A percentile compares a stretch with the other conserved stretches of the same genome.
phyloP scores from a whole-genome alignment of 257 asterid genomes.

The Solanum dulcamara region DNA sequence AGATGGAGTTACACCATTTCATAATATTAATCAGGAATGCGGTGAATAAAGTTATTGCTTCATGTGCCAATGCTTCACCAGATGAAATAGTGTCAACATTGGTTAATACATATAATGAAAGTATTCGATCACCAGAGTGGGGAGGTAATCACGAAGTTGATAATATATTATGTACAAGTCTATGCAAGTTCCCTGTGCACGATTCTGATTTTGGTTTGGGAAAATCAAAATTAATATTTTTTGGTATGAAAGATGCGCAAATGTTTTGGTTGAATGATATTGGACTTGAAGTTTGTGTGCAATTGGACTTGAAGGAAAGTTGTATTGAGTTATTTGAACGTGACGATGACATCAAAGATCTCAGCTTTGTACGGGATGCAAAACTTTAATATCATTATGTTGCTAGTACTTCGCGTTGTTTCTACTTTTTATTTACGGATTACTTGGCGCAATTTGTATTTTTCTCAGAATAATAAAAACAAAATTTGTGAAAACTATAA shows the following conservation, averaged over 20 bases:
- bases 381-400: background rate
- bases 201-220: conserved; percentile 3
- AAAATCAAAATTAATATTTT: background rate
- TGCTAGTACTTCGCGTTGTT: background rate
- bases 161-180: background rate
- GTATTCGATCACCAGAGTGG: background rate
- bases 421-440: background rate
- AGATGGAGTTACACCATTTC: background rate
- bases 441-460: too few relatives aligned
- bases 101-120: background rate
- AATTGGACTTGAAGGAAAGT: background rate
- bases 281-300: background rate
- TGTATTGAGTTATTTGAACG: background rate
- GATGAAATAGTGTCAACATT: background rate
- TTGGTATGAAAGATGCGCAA: background rate
- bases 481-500: too few relatives aligned
- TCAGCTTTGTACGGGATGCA: background rate
- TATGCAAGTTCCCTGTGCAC: background rate
- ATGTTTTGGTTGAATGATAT: background rate
- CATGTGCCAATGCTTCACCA: background rate
- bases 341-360: background rate
- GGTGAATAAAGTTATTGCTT: background rate
- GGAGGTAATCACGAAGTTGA: background rate
- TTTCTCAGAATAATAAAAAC: too few relatives aligned
- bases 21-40: background rate